A percentile compares a stretch with the other conserved stretches of the same genome.
These are phyloP conservation scores for Angomonas ambiguus DNA, from an alignment of 208 protist genomes.

Conservation along the genomic window DNA sequence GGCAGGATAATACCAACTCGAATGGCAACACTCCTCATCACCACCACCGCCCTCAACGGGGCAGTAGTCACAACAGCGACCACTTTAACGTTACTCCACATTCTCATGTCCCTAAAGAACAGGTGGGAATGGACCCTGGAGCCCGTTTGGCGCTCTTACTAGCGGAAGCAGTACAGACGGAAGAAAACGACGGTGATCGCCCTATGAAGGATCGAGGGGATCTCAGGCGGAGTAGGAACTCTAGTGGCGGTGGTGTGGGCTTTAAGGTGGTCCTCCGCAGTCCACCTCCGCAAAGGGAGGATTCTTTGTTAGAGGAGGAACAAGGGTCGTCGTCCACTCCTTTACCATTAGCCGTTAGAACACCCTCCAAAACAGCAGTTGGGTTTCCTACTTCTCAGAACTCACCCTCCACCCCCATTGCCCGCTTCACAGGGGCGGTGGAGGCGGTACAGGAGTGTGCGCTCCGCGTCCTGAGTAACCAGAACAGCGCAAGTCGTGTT, in stretches of 20 bases:
- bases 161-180: not conserved
- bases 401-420: not conserved
- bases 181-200: not conserved
- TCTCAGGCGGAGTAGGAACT: too few species aligned
- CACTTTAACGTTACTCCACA: not conserved
- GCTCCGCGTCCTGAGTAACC: conserved; percentile 6
- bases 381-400: too few species aligned
- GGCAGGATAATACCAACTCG: too few species aligned
- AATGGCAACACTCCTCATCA: too few species aligned
- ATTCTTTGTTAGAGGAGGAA: not conserved
- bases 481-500: not conserved
- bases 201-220: too few species aligned
- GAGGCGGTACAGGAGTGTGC: conserved; percentile 7
- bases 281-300: not conserved
- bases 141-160: not conserved
- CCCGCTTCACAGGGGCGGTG: not conserved
- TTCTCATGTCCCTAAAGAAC: too few species aligned
- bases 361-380: too few species aligned
- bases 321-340: not conserved
- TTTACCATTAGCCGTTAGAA: too few species aligned
- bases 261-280: conserved; percentile 3
- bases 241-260: not conserved
- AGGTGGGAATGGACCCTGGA: not conserved
- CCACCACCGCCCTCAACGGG: too few species aligned
- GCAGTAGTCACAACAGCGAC: not conserved